A percentile compares a stretch with the other conserved stretches of the same genome.
phyloP scores from a whole-genome alignment of 768 basidiomycete species.

The Amanita subjunquillea region DNA sequence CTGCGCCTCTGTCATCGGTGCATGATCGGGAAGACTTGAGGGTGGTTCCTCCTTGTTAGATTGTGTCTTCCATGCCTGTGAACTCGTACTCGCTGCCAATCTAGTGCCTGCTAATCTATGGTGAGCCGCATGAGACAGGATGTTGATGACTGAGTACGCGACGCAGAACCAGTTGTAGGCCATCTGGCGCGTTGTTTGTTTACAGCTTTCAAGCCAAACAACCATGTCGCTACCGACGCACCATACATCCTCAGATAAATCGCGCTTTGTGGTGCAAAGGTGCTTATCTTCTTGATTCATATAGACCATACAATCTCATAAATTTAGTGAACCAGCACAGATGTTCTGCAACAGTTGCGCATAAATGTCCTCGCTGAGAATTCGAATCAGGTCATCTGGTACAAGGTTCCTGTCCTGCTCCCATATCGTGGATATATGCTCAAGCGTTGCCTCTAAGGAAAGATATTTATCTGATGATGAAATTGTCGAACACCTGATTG shows the following conservation, averaged over 20 bases:
- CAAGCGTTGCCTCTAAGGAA: conserved; percentile 38
- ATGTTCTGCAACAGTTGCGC: conserved; percentile 61
- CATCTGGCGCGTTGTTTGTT: conserved; percentile 25
- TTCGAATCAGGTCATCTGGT: conserved; percentile 55
- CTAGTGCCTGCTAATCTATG: conserved; percentile 33
- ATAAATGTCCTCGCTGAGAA: conserved; percentile 53
- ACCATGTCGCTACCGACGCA: not conserved
- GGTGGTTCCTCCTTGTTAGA: not conserved
- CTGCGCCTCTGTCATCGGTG: not conserved
- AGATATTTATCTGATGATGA: conserved; percentile 63
- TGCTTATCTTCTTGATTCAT: conserved; percentile 7
- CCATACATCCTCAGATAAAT: not conserved
- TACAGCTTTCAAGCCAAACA: not conserved
- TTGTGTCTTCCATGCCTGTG: conserved; percentile 2
- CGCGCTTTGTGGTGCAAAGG: conserved; percentile 24
- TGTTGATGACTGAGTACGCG: conserved; percentile 45
- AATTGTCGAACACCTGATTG: conserved; percentile 66
- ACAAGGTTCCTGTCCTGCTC: conserved; percentile 39
- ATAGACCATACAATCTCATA: not conserved
- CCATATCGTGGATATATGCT: not conserved
- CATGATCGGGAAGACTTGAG: not conserved
- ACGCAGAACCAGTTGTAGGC: conserved; percentile 69
- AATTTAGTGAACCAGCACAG: conserved; percentile 37
- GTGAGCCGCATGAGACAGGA: conserved; percentile 52
- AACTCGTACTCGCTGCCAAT: conserved; percentile 7